Evolutionary conservation across 805 yeast species (phyloP).

Genomic region (Candida tammaniensis): DNA sequence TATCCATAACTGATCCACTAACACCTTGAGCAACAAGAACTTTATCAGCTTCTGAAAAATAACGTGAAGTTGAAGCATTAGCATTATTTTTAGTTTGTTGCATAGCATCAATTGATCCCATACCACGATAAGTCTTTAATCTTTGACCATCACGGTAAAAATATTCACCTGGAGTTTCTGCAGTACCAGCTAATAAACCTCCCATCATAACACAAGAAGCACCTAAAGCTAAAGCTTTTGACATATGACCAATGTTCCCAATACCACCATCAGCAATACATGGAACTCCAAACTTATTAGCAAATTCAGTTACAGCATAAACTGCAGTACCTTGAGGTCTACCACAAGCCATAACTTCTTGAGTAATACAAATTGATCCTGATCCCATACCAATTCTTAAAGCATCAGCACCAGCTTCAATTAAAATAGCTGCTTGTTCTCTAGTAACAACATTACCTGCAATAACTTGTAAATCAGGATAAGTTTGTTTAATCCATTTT

Average conservation of each 20-base stretch:
- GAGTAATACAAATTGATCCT: slow-evolving; percentile 98
- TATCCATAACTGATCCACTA: slow-evolving; percentile 93
- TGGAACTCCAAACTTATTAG: slow-evolving; percentile 95
- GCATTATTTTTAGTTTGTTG: slow-evolving; percentile 83
- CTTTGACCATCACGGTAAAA: slow-evolving; percentile 98
- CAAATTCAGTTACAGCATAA: slow-evolving; percentile 88
- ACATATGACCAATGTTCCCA: slow-evolving; percentile 96
- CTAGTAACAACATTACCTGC: slow-evolving; percentile 99
- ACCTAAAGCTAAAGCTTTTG: slow-evolving; percentile 95
- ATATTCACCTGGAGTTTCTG: slow-evolving; percentile 98
- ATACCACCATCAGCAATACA: slow-evolving; percentile 99
- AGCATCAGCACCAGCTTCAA: slow-evolving; percentile 96
- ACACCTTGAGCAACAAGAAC: slow-evolving; percentile 99
- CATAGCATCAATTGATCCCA: slow-evolving; percentile 99
- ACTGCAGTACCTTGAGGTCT: slow-evolving; percentile 99
- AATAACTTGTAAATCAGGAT: slow-evolving; percentile 80
- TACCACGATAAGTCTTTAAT: slow-evolving; percentile 96
- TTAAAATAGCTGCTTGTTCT: slow-evolving; percentile 96
- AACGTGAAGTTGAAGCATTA: slow-evolving; percentile 97
- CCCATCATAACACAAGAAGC: slow-evolving; percentile 99
- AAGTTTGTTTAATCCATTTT: slow-evolving; percentile 80
- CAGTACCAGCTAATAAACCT: slow-evolving; percentile 96
- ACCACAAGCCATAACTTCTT: slow-evolving; percentile 99
- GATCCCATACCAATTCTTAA: slow-evolving; percentile 99
- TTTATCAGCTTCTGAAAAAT: slow-evolving; percentile 92